phyloP scores from a whole-genome alignment of 2,329 filamentous ascomycete species.

The Colletotrichum australisinense region DNA sequence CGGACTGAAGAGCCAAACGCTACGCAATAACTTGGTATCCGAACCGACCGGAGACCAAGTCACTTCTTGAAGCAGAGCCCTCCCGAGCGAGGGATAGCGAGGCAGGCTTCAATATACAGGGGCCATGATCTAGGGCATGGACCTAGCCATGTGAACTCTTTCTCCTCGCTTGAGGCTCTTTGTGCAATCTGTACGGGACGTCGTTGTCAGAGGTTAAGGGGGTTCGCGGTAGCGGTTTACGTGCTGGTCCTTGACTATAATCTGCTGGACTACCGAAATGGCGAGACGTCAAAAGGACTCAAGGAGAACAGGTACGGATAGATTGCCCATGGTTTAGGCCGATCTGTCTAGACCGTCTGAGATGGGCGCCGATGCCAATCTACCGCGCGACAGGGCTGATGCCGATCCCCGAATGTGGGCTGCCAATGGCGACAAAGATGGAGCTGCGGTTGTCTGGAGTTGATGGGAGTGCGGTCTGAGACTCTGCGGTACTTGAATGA shows the following conservation, averaged over 20 bases:
- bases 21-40: neutral
- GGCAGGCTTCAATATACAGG: neutral
- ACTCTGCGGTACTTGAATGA: too few species aligned
- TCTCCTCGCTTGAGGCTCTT: neutral
- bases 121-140: too few species aligned
- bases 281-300: neutral
- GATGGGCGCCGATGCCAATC: neutral
- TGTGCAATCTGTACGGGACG: neutral
- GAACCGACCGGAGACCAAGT: neutral
- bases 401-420: neutral
- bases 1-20: neutral
- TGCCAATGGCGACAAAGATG: slow-evolving; percentile 3
- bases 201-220: slow-evolving; percentile 3
- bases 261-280: slow-evolving; percentile 5
- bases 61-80: neutral
- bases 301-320: neutral
- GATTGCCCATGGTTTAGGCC: slow-evolving; percentile 1
- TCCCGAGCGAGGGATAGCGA: neutral
- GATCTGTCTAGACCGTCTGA: neutral
- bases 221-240: neutral
- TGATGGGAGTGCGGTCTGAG: neutral
- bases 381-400: slow-evolving; percentile 5
- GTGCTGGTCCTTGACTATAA: slow-evolving; percentile 7
- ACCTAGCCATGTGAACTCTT: neutral
- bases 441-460: neutral